Evolutionary conservation across 129 eudicot genomes (phyloP), one percentile per base, ranked within the genome.

Genomic region (Flaveria linearis): DNA sequence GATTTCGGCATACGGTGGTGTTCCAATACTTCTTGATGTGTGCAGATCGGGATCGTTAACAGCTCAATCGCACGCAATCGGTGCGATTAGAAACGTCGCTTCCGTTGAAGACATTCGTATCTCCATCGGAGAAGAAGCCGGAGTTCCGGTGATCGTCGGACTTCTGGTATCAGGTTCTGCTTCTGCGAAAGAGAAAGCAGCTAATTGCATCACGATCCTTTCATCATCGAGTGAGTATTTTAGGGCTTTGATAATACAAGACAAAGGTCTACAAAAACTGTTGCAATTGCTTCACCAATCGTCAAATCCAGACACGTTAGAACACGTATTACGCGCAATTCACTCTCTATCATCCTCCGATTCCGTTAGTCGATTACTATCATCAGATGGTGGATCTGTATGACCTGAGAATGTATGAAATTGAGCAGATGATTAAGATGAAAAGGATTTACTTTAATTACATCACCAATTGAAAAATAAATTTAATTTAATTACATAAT

Each of bases 341-440:
- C 80, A 82, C 52, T 84, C 89, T 4, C 83, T 92, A 8, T 86
- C 93, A 20, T 57, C 69, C n/a, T 73, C 89, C 4, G 96, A 89
- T 76, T 73, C 86, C 3, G 84, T 82, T 45, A 50, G 52, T 33
- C 76, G 84, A 60, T 30, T 85, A 11, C 58, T 92, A 45, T 87
- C 97, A 0, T 67, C 88, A 89, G 56, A 89, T 89, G 97, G 53
- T 92, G 85, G 96, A 89, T 86, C 96, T 88, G 33, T n/a, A n/a
- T n/a, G n/a, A n/a, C n/a, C n/a, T n/a, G n/a, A n/a, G n/a, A n/a
- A n/a, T n/a, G n/a, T n/a, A n/a, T n/a, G n/a, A n/a, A n/a, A n/a
- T n/a, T n/a, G n/a, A n/a, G n/a, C n/a, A n/a, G n/a, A n/a, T n/a
- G n/a, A n/a, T n/a, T n/a, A n/a, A n/a, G n/a, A n/a, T n/a, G n/a